Percentiles rank a stretch among this genome's conserved stretches.
phyloP scores from a whole-genome alignment of 192 early-diverging fungal genomes.

The Coemansia sp. region DNA sequence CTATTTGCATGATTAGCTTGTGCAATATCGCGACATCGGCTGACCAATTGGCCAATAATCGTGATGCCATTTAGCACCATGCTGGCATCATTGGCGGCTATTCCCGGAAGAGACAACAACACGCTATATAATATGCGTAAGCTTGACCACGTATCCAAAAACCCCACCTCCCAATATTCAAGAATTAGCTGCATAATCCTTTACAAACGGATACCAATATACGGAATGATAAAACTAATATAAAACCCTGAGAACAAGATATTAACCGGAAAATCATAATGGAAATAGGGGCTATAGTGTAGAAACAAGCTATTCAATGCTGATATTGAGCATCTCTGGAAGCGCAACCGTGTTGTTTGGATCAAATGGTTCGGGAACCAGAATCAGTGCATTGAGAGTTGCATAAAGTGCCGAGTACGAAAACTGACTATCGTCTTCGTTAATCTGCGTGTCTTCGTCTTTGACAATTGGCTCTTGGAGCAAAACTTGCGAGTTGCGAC shows the following conservation, averaged over 20 bases:
- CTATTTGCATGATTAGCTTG: constrained; percentile 20
- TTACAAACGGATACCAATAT: neutral
- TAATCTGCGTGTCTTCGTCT: constrained; percentile 9
- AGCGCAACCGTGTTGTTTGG: constrained; percentile 37
- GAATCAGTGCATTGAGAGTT: constrained; percentile 19
- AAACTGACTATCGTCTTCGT: constrained; percentile 22
- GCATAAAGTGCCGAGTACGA: constrained; percentile 24
- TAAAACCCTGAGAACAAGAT: no score
- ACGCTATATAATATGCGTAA: neutral
- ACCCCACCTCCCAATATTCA: no score
- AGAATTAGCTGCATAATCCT: no score
- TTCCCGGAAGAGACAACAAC: constrained; percentile 29
- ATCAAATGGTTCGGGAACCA: constrained; percentile 50
- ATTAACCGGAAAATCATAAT: no score
- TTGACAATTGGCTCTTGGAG: constrained; percentile 43
- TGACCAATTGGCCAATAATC: constrained; percentile 19
- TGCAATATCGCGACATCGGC: constrained; percentile 8
- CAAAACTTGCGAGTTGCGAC: constrained; percentile 17
- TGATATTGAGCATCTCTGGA: constrained; percentile 13
- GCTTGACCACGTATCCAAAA: no score
- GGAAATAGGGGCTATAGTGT: no score
- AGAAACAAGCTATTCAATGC: constrained; percentile 1
- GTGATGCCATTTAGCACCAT: constrained; percentile 13
- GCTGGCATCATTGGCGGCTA: neutral
- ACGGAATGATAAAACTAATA: neutral